Conservation (phyloP, 768 basidiomycete species). For the Pleurotus pulmonarius region DNA sequence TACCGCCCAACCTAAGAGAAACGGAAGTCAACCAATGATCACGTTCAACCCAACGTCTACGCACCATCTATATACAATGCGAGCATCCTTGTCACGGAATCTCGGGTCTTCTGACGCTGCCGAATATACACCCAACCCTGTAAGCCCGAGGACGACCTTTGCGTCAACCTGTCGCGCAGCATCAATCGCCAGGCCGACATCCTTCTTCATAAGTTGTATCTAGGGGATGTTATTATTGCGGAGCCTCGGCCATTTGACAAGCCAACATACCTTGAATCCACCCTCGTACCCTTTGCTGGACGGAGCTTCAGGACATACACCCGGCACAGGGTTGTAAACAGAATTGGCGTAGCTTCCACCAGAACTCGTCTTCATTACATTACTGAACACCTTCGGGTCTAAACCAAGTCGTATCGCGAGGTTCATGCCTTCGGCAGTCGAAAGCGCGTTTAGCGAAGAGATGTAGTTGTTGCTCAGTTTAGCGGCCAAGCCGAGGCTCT, state of each 20-base stretch:
- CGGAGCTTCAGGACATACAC: constrained; percentile 38
- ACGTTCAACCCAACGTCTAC: background rate
- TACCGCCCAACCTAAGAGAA: background rate
- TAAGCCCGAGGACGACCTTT: constrained; percentile 35
- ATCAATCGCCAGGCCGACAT: constrained; percentile 33
- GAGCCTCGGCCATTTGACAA: background rate
- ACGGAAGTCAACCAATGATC: background rate
- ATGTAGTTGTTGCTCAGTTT: constrained; percentile 43
- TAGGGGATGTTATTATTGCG: constrained; percentile 9
- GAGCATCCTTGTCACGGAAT: constrained; percentile 33
- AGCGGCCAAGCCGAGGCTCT: constrained; percentile 36
- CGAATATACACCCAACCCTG: constrained; percentile 32
- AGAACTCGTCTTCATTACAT: constrained; percentile 35
- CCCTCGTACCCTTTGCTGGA: constrained; percentile 39
- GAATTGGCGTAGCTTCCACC: constrained; percentile 39
- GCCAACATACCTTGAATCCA: constrained; percentile 31
- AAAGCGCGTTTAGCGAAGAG: constrained; percentile 36
- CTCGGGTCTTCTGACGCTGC: constrained; percentile 35
- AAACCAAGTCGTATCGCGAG: constrained; percentile 40
- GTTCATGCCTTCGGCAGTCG: constrained; percentile 42
- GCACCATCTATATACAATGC: constrained; percentile 37
- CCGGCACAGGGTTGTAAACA: constrained; percentile 40
- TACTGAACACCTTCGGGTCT: constrained; percentile 33
- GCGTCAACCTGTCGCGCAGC: constrained; percentile 33
- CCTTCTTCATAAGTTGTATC: constrained; percentile 45